Evolutionary conservation across 208 protist species (phyloP).

Genomic region (Giardia duodenalis): DNA sequence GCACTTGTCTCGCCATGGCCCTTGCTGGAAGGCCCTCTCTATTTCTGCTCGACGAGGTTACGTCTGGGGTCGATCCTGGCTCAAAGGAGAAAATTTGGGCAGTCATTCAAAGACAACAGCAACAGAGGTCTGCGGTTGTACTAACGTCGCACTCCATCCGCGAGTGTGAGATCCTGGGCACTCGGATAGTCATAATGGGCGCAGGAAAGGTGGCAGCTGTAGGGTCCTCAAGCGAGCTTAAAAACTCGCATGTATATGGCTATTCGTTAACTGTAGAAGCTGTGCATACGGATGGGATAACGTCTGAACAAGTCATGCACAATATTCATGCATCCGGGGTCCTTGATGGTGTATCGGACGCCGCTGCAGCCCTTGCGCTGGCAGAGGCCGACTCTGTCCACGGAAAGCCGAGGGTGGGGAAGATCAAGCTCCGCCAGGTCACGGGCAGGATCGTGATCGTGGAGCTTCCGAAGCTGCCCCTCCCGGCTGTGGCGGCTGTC

Average conservation of each 20-base stretch:
- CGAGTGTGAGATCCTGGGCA: neutral
- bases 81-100: neutral
- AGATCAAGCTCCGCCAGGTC: neutral
- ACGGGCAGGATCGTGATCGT: neutral
- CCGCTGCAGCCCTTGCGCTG: neutral
- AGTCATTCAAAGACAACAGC: neutral
- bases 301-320: neutral
- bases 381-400: neutral
- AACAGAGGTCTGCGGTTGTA: neutral
- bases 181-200: neutral
- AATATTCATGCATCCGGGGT: neutral
- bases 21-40: neutral
- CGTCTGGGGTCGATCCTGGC: constrained; percentile 1
- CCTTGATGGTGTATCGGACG: neutral
- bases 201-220: neutral
- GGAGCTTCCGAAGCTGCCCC: neutral
- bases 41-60: constrained; percentile 7
- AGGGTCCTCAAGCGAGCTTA: neutral
- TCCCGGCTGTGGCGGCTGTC: neutral
- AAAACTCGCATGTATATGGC: neutral
- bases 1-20: neutral
- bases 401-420: neutral
- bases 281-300: neutral
- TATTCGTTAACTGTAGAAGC: neutral
- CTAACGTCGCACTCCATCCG: neutral